Percentiles rank a stretch among this genome's conserved stretches.
Conservation (phyloP, 495 filamentous ascomycete species). For the Penicillium coprophilum region DNA sequence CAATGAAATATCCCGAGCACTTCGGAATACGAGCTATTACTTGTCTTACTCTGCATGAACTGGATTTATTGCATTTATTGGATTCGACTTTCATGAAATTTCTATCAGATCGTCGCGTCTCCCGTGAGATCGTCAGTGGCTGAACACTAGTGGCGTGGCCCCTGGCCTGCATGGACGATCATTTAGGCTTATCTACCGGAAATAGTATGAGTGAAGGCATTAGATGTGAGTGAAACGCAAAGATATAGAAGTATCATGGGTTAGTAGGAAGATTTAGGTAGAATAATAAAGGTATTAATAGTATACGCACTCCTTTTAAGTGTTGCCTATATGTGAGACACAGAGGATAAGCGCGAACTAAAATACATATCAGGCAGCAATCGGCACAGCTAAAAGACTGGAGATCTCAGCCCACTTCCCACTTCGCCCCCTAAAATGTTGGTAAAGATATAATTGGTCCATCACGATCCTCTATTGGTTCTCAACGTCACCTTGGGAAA, state of each 20-base stretch:
- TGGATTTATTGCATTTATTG: too few species aligned
- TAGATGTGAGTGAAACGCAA: not conserved
- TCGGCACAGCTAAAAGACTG: not conserved
- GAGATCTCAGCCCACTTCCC: not conserved
- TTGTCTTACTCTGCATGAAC: not conserved
- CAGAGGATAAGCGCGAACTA: not conserved
- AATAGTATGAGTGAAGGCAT: not conserved
- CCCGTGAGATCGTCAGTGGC: constrained; percentile 29
- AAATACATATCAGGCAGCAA: not conserved
- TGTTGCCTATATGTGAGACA: not conserved
- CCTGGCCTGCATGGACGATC: constrained; percentile 12
- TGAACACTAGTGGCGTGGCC: constrained; percentile 12
- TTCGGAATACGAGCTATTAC: not conserved
- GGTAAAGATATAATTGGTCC: constrained; percentile 15
- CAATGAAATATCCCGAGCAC: constrained; percentile 2
- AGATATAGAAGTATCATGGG: not conserved
- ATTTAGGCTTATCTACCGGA: not conserved
- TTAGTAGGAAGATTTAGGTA: not conserved
- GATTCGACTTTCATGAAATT: not conserved
- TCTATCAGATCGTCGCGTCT: constrained; percentile 2
- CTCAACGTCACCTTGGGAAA: constrained; percentile 17
- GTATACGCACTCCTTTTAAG: too few species aligned
- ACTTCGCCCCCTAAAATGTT: not conserved
- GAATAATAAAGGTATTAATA: not conserved
- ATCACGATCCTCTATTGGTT: constrained; percentile 9